Percentiles rank a stretch among this genome's conserved stretches.
Evolutionary conservation across 1,139 yeast genomes (phyloP).

Genomic region (Hemisphaericaspora xylanilytica): DNA sequence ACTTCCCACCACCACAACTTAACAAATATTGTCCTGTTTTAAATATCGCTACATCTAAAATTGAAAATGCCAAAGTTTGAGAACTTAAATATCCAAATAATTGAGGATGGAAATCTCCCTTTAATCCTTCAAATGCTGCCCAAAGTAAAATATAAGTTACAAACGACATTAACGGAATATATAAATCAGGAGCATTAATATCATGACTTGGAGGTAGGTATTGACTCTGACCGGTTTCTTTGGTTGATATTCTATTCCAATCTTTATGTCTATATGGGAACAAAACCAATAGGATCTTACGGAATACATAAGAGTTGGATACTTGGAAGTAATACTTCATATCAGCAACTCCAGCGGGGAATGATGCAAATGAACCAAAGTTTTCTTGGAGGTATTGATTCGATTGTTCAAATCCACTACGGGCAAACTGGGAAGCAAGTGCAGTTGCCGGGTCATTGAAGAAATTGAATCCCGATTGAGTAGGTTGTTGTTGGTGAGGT

Average conservation of each 20-base stretch:
- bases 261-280: conserved; percentile 86
- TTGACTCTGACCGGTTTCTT: conserved; percentile 41
- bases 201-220: conserved; percentile 79
- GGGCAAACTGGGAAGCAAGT: conserved; percentile 87
- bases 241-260: conserved; percentile 62
- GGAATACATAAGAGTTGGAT: conserved; percentile 79
- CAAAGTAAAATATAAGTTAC: conserved; percentile 83
- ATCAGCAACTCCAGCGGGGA: conserved; percentile 34
- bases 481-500: conserved; percentile 23
- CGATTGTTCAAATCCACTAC: conserved; percentile 69
- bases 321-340: conserved; percentile 85
- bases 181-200: conserved; percentile 93
- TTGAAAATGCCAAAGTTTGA: conserved; percentile 79
- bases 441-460: conserved; percentile 80
- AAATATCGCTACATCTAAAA: conserved; percentile 59
- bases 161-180: conserved; percentile 91
- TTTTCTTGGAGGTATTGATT: conserved; percentile 76
- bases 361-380: conserved; percentile 39
- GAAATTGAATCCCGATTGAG: conserved; percentile 25
- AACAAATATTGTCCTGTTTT: conserved; percentile 45
- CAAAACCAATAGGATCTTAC: conserved; percentile 68
- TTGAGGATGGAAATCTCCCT: conserved; percentile 92
- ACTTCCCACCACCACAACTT: conserved; percentile 52
- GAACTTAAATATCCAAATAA: conserved; percentile 88
- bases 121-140: conserved; percentile 83